Evolutionary conservation across 495 filamentous ascomycete genomes (phyloP), one percentile per base, ranked within the genome.

Genomic region (Talaromyces proteolyticus): DNA sequence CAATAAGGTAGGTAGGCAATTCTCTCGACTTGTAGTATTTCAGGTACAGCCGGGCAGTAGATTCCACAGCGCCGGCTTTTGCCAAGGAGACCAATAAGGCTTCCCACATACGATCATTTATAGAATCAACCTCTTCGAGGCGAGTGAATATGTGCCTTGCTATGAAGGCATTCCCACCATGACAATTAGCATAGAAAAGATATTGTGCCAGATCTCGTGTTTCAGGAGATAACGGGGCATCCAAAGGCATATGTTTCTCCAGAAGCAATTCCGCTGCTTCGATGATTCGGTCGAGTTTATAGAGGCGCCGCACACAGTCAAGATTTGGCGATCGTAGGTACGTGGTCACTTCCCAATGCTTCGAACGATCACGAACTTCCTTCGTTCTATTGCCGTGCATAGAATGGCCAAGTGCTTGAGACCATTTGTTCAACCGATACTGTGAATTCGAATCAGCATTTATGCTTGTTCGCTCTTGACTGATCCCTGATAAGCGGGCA

Each of bases 181-280:
- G 57, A 55, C 72, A 73, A 48, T 73, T 75, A 10, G 54, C 53
- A 21, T 58, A 63, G 43, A 73, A 72, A 4, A 64, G 29, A 8
- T 63, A 42, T 22, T 62, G 56, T 3, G 55, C 62, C 42, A 71
- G 57, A 17, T 68, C 59, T 47, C 62, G 56, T 25, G 60, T 54
- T 29, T 65, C 57, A 20, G 47, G 57, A 1, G 68, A 66, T 19
- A 71, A 61, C 0, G 49, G 51, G 24, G 56, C 45, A 7, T 51
- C 24, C 3, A 40, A 41, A 8, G 52, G 37, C 37, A 58, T 55
- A 10, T 61, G 56, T n/a, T 29, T 44, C 17, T 65, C 60, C 26
- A 72, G 44, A 47, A 71, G 70, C 38, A 71, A 5, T 50, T 70
- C 64, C 16, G 68, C 68, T 16, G 68, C 69, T n/a, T 69, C 64